Conservation (phyloP, 164 flowering plant species). For the Amborella trichopoda region DNA sequence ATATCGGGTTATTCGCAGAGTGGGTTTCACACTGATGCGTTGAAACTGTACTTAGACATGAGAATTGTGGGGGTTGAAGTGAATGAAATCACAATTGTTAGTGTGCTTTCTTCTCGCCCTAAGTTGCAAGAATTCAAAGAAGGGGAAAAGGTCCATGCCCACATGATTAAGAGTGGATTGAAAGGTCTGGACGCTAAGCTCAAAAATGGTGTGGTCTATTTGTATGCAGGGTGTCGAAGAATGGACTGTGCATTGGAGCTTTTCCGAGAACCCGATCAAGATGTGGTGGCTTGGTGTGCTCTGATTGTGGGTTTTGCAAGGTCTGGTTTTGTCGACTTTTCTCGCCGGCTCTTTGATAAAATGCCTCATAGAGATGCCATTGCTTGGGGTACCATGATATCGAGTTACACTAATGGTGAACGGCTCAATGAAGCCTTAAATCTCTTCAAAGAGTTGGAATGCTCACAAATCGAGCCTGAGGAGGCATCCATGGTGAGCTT, state of each 20-base stretch:
- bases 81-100: conserved; percentile 64
- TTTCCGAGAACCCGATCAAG: conserved; percentile 30
- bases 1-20: conserved; percentile 10
- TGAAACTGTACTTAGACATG: conserved; percentile 37
- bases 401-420: conserved; percentile 58
- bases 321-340: conserved; percentile 31
- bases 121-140: conserved; percentile 25
- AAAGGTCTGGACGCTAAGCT: conserved; percentile 25
- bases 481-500: conserved; percentile 55
- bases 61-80: conserved; percentile 22
- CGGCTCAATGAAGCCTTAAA: conserved; percentile 44
- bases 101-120: conserved; percentile 53
- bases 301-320: conserved; percentile 68
- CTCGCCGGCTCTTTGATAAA: conserved; percentile 36
- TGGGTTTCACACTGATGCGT: conserved; percentile 23
- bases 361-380: conserved; percentile 60
- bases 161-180: conserved; percentile 17
- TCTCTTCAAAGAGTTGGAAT: conserved; percentile 43
- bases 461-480: conserved; percentile 23
- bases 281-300: conserved; percentile 65
- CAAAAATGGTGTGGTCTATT: conserved; percentile 52
- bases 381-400: conserved; percentile 67
- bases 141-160: conserved; percentile 29
- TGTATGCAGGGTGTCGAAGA: conserved; percentile 60
- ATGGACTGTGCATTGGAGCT: conserved; percentile 33